Evolutionary conservation across 176 grass and related monocot genomes (phyloP).

Genomic region (Zoysia pacifica): DNA sequence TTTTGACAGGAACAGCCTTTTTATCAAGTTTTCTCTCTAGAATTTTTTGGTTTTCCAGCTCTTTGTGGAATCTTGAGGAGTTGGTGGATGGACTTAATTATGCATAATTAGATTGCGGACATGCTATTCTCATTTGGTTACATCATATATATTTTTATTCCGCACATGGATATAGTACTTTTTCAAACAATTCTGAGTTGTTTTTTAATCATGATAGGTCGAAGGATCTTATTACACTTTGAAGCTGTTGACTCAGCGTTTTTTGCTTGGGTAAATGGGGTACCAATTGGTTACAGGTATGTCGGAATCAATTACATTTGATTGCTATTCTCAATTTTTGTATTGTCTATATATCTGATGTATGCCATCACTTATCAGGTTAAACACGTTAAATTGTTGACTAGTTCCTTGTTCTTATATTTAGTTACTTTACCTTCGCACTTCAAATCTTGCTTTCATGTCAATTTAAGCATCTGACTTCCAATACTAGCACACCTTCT

Average conservation of each 20-base stretch:
- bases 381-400: neutral
- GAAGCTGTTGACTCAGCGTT: constrained; percentile 95
- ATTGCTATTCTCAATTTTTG: constrained; percentile 4
- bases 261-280: constrained; percentile 92
- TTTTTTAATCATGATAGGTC: constrained; percentile 63
- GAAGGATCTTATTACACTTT: constrained; percentile 91
- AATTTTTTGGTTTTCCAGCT: neutral
- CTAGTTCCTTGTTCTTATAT: constrained; percentile 9
- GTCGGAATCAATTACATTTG: neutral
- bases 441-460: neutral
- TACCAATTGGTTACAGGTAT: constrained; percentile 88
- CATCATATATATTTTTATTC: neutral
- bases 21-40: neutral
- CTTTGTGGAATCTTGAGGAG: neutral
- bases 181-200: constrained; percentile 15
- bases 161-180: neutral
- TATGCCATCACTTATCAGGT: neutral
- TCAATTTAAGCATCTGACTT: neutral
- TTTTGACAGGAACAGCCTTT: neutral
- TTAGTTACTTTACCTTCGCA: constrained; percentile 16
- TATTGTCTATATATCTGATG: constrained; percentile 1
- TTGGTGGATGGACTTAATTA: neutral
- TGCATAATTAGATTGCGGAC: neutral
- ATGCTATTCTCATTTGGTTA: neutral
- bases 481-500: neutral